These are phyloP conservation scores for Posidonia australis DNA, from an alignment of 106 monocot species.

Conservation along the genomic window DNA sequence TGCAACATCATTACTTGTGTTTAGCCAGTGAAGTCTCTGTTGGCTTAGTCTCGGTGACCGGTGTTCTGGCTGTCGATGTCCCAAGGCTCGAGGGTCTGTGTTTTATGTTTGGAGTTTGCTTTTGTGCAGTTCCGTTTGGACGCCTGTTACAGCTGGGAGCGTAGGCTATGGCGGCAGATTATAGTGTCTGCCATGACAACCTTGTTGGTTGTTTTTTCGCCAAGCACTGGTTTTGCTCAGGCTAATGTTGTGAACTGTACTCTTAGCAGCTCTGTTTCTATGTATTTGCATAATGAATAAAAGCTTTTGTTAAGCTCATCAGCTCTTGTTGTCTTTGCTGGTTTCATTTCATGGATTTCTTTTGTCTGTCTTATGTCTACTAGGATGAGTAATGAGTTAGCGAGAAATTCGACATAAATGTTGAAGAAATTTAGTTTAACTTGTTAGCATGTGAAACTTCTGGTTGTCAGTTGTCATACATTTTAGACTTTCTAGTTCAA, in stretches of 20 bases:
- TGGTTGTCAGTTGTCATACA: too few relatives aligned
- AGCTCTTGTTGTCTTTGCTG: too few relatives aligned
- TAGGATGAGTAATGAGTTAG: too few relatives aligned
- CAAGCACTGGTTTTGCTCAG: too few relatives aligned
- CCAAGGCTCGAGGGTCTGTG: neutral
- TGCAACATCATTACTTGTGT: too few relatives aligned
- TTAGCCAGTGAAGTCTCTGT: neutral
- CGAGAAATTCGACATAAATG: too few relatives aligned
- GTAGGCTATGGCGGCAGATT: constrained; percentile 4
- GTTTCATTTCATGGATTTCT: too few relatives aligned
- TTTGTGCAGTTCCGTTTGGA: neutral
- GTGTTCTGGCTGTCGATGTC: neutral
- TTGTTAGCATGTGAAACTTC: too few relatives aligned
- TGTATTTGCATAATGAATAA: neutral
- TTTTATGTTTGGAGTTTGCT: constrained; percentile 2
- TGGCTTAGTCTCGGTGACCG: neutral
- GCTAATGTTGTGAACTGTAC: constrained; percentile 2
- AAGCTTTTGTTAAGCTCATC: neutral
- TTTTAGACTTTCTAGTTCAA: too few relatives aligned
- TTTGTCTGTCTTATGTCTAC: too few relatives aligned
- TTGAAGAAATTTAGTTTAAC: too few relatives aligned
- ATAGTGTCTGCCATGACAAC: constrained; percentile 2
- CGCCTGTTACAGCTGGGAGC: constrained; percentile 2
- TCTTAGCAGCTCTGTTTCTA: neutral
- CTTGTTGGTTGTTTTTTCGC: constrained; percentile 1